Base-by-base conservation (phyloP, 1,139 yeast genomes). In the Blastobotrys elegans region DNA sequence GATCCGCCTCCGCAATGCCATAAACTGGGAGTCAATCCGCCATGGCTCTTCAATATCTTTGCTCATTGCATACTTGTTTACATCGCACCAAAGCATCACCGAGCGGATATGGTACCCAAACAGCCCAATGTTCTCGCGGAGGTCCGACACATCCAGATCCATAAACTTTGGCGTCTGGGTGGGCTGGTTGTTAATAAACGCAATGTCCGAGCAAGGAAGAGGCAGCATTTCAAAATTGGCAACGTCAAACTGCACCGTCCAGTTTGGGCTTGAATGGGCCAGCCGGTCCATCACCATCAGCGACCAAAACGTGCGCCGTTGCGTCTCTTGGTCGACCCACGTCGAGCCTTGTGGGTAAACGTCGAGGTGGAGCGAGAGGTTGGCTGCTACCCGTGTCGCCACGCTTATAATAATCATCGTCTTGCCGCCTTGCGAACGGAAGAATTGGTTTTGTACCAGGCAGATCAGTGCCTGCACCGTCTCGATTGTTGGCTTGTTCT, bases 261-360 rank as follows among this genome's bases (percentile, higher is more conserved):
- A 64, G 36, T 63, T 57, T 11, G 65, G 64, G 14, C 68, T 64
- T 3, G 68, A 60, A 42, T 67, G 70, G 6, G 66, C 67, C 32
- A 67, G 56, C 14, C 71, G 55, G 47, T 67, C 71, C 30, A 67
- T 55, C 5, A 62, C 64, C 17, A 66, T 59, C 35, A 67, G 54
- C 11, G 67, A 60, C 71, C 71, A 67, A 53, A 63, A 67, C 0
- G 69, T 64, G 29, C 70, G 53, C 20, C 71, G 55, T 1, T 70
- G 57, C 32, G 58, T 55, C 49, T 67, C 71, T 24, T 65, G 59
- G 35, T 67, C 69, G 18, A 62, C 51, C 64, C 68, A 67, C 1
- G 65, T 51, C 45, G 68, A 67, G 40, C 39, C 31, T 29, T 27
- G 44, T 18, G 44, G 40, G 36, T 47, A 41, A 27, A 29, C 24